These are phyloP conservation scores for Oryza officinalis DNA, from an alignment of 176 grass and related monocot species.

Conservation along the genomic window DNA sequence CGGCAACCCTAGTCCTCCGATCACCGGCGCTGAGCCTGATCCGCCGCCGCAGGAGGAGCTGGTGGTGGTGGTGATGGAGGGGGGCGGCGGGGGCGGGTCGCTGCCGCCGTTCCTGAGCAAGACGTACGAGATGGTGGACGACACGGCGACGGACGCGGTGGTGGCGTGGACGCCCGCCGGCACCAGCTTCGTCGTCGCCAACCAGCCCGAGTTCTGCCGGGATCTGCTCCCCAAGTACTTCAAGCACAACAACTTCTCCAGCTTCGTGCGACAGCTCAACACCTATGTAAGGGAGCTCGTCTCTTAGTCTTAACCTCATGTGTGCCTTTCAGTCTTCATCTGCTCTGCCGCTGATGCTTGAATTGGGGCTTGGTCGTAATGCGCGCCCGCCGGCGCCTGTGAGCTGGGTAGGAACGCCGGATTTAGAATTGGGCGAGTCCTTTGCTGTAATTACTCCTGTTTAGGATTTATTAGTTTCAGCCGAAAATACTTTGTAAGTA, in stretches of 20 bases:
- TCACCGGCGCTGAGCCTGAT: conserved; percentile 25
- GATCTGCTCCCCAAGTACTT: conserved; percentile 98
- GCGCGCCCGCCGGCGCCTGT: not conserved
- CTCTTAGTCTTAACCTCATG: not conserved
- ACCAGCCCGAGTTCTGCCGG: conserved; percentile 67
- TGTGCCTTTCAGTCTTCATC: not conserved
- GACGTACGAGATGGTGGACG: conserved; percentile 99
- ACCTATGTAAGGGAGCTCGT: conserved; percentile 73
- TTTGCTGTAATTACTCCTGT: not conserved
- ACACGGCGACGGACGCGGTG: conserved; percentile 68
- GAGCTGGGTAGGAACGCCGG: not conserved
- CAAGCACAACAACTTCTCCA: conserved; percentile 99
- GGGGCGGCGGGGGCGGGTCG: conserved; percentile 47
- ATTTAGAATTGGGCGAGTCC: conserved; percentile 1
- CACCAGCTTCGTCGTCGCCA: conserved; percentile 80
- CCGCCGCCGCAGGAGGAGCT: not conserved
- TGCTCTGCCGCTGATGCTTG: not conserved
- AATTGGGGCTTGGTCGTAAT: not conserved
- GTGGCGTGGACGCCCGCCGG: conserved; percentile 73
- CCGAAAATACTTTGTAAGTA: not conserved
- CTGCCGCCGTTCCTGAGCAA: conserved; percentile 92
- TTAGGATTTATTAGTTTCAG: not conserved
- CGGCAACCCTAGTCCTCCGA: conserved; percentile 7
- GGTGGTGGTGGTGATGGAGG: conserved; percentile 51
- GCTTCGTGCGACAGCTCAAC: conserved; percentile 97